phyloP scores from a whole-genome alignment of 768 basidiomycete species.

The Mycena chlorophos region DNA sequence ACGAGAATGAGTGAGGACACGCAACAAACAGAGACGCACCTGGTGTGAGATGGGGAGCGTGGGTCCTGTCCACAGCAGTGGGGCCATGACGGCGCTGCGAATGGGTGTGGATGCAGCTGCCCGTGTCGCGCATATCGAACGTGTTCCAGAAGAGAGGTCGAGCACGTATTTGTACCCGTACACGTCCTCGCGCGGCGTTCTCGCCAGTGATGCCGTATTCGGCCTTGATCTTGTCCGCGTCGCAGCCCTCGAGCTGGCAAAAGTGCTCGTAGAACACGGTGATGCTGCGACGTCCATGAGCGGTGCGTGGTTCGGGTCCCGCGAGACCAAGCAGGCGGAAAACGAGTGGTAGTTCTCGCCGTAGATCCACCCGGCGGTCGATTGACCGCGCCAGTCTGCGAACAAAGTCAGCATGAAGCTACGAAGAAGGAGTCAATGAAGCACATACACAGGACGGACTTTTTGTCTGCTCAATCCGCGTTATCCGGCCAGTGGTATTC shows the following conservation, averaged over 20 bases:
- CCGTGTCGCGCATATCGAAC: slow-evolving; percentile 74
- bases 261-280: slow-evolving; percentile 11
- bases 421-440: neutral
- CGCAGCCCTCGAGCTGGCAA: slow-evolving; percentile 16
- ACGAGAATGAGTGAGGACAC: neutral
- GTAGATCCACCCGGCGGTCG: slow-evolving; percentile 19
- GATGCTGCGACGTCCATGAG: slow-evolving; percentile 16
- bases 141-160: slow-evolving; percentile 80
- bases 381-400: slow-evolving; percentile 20
- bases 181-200: slow-evolving; percentile 7
- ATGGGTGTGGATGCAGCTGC: slow-evolving; percentile 90
- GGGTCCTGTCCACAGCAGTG: slow-evolving; percentile 69
- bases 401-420: neutral
- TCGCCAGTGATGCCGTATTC: slow-evolving; percentile 17
- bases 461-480: slow-evolving; percentile 13
- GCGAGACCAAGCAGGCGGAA: slow-evolving; percentile 20
- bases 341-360: slow-evolving; percentile 21
- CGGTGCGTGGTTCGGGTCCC: neutral
- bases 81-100: slow-evolving; percentile 90
- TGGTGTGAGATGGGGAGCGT: slow-evolving; percentile 84
- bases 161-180: slow-evolving; percentile 20
- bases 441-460: slow-evolving; percentile 8
- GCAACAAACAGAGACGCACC: slow-evolving; percentile 38
- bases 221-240: slow-evolving; percentile 10
- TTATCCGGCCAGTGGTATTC: slow-evolving; percentile 17